Evolutionary conservation across 352 stramenopile species (phyloP).

Genomic region (Discostella stelligera): DNA sequence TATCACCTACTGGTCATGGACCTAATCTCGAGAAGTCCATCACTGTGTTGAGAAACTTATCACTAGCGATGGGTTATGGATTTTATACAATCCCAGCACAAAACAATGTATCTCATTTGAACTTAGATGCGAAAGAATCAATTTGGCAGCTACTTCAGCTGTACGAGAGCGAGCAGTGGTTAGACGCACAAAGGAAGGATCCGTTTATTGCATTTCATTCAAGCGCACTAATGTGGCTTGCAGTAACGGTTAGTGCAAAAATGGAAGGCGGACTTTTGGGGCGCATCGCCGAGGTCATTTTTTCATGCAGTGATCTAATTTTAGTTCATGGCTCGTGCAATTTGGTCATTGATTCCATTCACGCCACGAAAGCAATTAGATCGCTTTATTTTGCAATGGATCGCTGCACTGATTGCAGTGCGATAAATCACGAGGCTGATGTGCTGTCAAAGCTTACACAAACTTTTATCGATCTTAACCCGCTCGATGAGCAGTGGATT

Average conservation of each 20-base stretch:
- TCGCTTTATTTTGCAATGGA: conserved; percentile 30
- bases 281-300: conserved; percentile 10
- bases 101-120: conserved; percentile 37
- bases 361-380: conserved; percentile 34
- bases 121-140: conserved; percentile 22
- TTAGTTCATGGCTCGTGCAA: conserved; percentile 6
- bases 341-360: conserved; percentile 27
- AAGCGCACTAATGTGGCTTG: conserved; percentile 35
- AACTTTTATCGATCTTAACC: conserved; percentile 23
- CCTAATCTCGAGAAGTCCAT: conserved; percentile 5
- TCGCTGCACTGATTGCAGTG: conserved; percentile 19
- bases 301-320: conserved; percentile 19
- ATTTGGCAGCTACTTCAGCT: conserved; percentile 27
- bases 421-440: conserved; percentile 16
- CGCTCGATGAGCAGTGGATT: conserved; percentile 20
- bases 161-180: conserved; percentile 27
- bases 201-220: conserved; percentile 24
- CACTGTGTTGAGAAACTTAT: conserved; percentile 36
- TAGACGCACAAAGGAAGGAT: conserved; percentile 9
- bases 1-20: background rate
- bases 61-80: conserved; percentile 53
- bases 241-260: conserved; percentile 16
- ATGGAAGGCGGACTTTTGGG: conserved; percentile 24
- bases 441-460: conserved; percentile 31
- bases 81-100: conserved; percentile 19